These are phyloP conservation scores for Mrakia hoshinonis DNA, from an alignment of 768 basidiomycete genomes.

Conservation along the genomic window DNA sequence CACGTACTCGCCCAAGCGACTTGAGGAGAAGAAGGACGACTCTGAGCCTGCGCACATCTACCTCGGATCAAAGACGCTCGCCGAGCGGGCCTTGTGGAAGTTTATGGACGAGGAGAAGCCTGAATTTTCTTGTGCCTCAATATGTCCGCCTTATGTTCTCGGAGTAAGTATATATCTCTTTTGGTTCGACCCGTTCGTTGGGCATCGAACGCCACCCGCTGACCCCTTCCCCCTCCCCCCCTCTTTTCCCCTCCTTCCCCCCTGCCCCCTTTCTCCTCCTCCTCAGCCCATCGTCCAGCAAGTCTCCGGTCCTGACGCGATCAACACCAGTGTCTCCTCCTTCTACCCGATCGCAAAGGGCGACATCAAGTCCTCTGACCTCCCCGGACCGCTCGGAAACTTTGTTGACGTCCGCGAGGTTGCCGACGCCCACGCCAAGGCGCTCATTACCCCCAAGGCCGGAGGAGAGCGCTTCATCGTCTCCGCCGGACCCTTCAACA, in stretches of 20 bases:
- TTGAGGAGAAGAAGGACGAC: constrained; percentile 48
- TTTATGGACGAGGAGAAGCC: constrained; percentile 35
- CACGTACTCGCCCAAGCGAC: constrained; percentile 44
- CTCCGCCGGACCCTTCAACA: constrained; percentile 29
- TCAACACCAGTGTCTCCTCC: constrained; percentile 42
- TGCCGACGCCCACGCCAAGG: constrained; percentile 50
- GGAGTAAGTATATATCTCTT: no score
- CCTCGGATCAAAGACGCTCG: constrained; percentile 51
- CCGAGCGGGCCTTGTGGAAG: constrained; percentile 56
- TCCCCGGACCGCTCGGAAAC: constrained; percentile 21
- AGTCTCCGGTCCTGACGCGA: constrained; percentile 28
- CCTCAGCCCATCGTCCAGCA: constrained; percentile 1
- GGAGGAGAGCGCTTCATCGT: constrained; percentile 55
- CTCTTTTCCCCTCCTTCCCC: background rate
- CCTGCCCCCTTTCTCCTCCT: background rate
- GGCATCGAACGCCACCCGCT: no score
- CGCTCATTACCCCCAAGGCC: constrained; percentile 50
- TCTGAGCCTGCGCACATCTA: constrained; percentile 43
- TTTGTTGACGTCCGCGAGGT: constrained; percentile 45
- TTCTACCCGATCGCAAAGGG: constrained; percentile 33
- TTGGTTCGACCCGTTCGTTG: no score
- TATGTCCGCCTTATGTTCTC: constrained; percentile 48
- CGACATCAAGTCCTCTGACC: constrained; percentile 29
- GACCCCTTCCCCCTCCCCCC: background rate
- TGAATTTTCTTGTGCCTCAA: constrained; percentile 49